phyloP scores from a whole-genome alignment of 257 asterid genomes.

The Phtheirospermum japonicum region DNA sequence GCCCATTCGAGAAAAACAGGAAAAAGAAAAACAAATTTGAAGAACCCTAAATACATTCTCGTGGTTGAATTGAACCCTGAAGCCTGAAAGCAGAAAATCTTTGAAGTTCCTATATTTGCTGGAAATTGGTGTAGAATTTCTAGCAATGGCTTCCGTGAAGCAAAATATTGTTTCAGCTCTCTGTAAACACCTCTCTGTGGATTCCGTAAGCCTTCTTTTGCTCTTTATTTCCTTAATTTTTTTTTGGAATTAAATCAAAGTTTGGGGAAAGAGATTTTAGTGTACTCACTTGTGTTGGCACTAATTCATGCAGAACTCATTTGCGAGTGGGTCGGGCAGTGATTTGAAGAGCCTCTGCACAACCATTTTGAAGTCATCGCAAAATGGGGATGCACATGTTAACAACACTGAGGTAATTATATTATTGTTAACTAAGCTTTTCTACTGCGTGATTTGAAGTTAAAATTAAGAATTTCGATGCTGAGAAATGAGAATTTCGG shows the following conservation, averaged over 20 bases:
- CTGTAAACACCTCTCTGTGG: conserved; percentile 46
- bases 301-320: conserved; percentile 41
- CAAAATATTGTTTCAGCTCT: conserved; percentile 49
- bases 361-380: conserved; percentile 44
- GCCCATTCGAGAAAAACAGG: conserved; percentile 11
- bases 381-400: conserved; percentile 32
- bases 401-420: conserved; percentile 49
- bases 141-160: conserved; percentile 60
- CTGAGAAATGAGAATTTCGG: conserved; percentile 14
- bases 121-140: conserved; percentile 4
- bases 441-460: background rate
- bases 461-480: conserved; percentile 8
- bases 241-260: background rate
- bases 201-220: conserved; percentile 45
- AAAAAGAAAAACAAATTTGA: background rate
- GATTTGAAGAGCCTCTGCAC: conserved; percentile 52
- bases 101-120: background rate
- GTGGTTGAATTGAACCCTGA: conserved; percentile 10
- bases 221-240: background rate
- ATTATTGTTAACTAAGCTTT: background rate
- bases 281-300: background rate
- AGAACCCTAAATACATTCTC: conserved; percentile 21
- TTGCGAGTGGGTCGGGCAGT: conserved; percentile 32
- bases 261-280: too few relatives aligned
- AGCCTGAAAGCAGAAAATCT: background rate